A percentile compares a stretch with the other conserved stretches of the same genome.
Conservation (phyloP, 345 rosid genomes). For the Bretschneidera sinensis region DNA sequence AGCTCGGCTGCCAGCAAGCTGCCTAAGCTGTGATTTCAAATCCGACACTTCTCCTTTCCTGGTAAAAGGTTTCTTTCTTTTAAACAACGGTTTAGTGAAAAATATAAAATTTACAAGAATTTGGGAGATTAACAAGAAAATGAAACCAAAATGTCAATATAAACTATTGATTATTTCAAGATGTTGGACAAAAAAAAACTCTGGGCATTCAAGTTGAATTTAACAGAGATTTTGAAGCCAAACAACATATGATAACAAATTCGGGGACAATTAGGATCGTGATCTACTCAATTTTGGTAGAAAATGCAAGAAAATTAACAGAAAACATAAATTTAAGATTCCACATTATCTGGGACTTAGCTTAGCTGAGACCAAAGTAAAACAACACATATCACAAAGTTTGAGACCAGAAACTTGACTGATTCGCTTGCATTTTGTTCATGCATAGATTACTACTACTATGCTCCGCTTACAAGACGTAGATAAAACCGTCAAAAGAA, state of each 20-base stretch:
- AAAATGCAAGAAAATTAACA: not conserved
- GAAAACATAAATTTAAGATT: not conserved
- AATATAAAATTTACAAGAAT: not conserved
- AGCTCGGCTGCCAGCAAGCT: conserved; percentile 93
- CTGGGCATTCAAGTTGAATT: too few species aligned
- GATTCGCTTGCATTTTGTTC: too few species aligned
- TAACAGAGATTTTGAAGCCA: too few species aligned
- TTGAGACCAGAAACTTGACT: not conserved
- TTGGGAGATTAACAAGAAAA: not conserved
- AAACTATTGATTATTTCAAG: not conserved
- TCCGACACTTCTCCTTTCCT: conserved; percentile 96
- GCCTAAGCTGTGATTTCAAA: conserved; percentile 89
- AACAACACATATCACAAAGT: not conserved
- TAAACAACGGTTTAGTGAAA: too few species aligned
- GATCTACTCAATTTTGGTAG: not conserved
- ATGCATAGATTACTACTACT: too few species aligned
- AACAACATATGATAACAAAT: too few species aligned
- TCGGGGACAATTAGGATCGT: not conserved
- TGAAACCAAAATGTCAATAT: too few species aligned
- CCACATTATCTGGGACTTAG: not conserved
- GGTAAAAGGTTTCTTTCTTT: conserved; percentile 10
- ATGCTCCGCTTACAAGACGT: too few species aligned
- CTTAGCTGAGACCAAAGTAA: not conserved
- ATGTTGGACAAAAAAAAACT: too few species aligned
- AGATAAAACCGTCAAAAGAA: too few species aligned